Evolutionary conservation across 2,329 filamentous ascomycete genomes (phyloP), one percentile per base, ranked within the genome.

Genomic region (Neurospora sp.): DNA sequence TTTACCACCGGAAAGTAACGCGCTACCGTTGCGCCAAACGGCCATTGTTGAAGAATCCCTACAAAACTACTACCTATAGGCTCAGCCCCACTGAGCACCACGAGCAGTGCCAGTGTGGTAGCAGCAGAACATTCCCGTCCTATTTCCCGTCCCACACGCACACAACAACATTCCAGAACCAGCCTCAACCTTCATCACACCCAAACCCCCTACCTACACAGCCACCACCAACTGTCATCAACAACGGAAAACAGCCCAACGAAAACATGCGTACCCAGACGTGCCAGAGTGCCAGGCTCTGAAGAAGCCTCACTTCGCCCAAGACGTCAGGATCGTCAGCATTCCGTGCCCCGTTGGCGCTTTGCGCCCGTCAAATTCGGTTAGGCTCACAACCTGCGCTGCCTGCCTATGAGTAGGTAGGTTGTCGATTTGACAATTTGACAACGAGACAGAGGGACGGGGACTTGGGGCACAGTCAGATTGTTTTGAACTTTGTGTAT

Each of bases 1-100:
- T 72, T 70, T 72, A 70, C 71, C 71, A 72, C 71, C 71, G 71
- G 71, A 72, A 72, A 72, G 71, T 70, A 72, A 72, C 70, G 71
- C 71, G 70, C 70, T 72, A 72, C 71, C 71, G 69, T 72, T 72
- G 69, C 70, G 71, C 71, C 71, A 72, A 69, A 71, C 68, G 71
- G 70, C 71, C 71, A 62, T 62, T 62, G 52, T 62, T 62, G 28
- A 62, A 62, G 3, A 6, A 33, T 62, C 2, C 12, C 2, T 5
- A 33, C 28, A 15, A 5, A 33, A 0, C 8, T 10, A 62, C 1
- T 0, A 10, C 28, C 3, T 36, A 62, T 62, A 62, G 1, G 2
- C 19, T 15, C 19, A 12, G 4, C 11, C 11, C 6, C 6, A 15
- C 19, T 28, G 2, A 0, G 41, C 0, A 2, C 3, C 6, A 6